phyloP scores from a whole-genome alignment of 106 monocot species.

The Dendrobium chrysotoxum region DNA sequence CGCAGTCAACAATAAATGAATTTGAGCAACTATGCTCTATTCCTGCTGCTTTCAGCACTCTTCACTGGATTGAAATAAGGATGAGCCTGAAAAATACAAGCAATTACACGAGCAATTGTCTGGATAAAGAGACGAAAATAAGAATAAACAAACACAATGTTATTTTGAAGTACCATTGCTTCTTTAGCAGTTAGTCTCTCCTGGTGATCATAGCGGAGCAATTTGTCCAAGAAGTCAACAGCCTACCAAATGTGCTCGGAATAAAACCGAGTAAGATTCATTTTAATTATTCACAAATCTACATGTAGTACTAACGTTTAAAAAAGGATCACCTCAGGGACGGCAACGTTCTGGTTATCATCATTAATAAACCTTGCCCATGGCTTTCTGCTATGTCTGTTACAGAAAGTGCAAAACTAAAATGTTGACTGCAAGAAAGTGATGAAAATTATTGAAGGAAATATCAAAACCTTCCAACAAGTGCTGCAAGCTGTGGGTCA shows the following conservation, averaged over 20 bases:
- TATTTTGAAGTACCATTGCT: constrained; percentile 54
- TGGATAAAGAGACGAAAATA: not conserved
- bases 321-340: constrained; percentile 57
- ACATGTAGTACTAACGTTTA: not conserved
- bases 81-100: constrained; percentile 44
- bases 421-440: not conserved
- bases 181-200: constrained; percentile 94
- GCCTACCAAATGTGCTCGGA: constrained; percentile 37
- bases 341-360: constrained; percentile 78
- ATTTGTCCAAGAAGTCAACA: constrained; percentile 73
- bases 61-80: constrained; percentile 76
- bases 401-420: not conserved
- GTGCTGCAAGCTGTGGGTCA: constrained; percentile 69
- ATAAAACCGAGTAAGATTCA: not conserved
- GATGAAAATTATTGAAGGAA: constrained; percentile 3
- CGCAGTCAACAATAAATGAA: too few species aligned
- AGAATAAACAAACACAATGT: not conserved
- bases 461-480: constrained; percentile 65
- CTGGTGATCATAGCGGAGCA: constrained; percentile 88
- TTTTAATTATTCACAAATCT: not conserved
- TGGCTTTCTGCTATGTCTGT: constrained; percentile 80
- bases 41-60: constrained; percentile 53
- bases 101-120: not conserved
- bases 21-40: not conserved
- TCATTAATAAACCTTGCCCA: constrained; percentile 80